These are phyloP conservation scores for Leccinum variicolor DNA, from an alignment of 768 basidiomycete species.

Conservation along the genomic window DNA sequence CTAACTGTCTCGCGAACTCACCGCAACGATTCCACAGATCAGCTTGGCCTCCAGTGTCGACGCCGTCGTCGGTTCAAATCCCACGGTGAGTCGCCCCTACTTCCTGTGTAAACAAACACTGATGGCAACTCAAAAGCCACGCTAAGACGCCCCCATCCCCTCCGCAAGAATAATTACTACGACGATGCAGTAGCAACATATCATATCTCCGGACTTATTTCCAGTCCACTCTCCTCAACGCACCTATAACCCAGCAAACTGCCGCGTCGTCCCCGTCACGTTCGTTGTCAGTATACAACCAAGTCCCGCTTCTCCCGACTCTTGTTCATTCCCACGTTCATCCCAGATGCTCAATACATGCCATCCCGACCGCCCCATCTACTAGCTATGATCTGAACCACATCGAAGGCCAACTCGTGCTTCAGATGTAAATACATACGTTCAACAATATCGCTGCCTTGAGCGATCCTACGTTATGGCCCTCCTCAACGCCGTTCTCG, in stretches of 20 bases:
- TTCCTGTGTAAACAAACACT: no score
- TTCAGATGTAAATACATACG: constrained; percentile 77
- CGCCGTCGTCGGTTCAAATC: no score
- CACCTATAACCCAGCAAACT: constrained; percentile 80
- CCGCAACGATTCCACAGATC: no score
- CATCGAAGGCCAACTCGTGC: constrained; percentile 64
- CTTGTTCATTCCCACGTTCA: constrained; percentile 48
- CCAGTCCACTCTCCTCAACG: constrained; percentile 61
- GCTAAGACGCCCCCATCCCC: no score
- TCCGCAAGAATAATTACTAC: no score
- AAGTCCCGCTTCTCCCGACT: constrained; percentile 35
- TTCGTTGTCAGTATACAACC: constrained; percentile 50
- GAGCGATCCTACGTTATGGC: constrained; percentile 74
- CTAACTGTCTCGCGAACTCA: no score
- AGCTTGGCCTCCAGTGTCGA: no score
- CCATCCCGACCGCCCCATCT: constrained; percentile 40
- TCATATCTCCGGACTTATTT: constrained; percentile 59
- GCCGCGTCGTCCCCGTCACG: constrained; percentile 70
- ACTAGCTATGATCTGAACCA: constrained; percentile 41
- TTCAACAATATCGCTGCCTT: constrained; percentile 61
- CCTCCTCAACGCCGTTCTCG: constrained; percentile 71
- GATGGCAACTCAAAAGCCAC: no score
- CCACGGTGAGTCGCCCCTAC: no score
- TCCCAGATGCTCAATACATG: constrained; percentile 41
- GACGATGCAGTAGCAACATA: no score